Base-by-base conservation (phyloP, 345 rosid genomes). In the Salix viminalis region DNA sequence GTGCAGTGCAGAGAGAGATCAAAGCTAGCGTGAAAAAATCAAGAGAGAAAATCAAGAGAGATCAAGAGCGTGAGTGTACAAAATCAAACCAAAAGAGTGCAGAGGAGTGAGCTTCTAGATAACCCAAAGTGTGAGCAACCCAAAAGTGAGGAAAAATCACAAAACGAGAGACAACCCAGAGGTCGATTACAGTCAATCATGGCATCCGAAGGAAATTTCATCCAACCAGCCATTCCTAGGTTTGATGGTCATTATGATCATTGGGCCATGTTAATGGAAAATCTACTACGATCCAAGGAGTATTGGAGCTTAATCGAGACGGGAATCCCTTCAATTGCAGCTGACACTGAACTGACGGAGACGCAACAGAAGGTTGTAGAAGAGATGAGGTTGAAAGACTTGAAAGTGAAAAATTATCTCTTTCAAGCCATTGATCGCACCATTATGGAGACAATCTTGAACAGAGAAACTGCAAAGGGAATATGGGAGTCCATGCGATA, bases 191-290 rank as follows among this genome's bases (percentile, higher is more conserved):
- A 34, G 36, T 34, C 36, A 34, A 6, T 1, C 36, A 34, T 34
- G 36, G 18, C 18, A 1, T 6, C 54, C 16, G 21, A 48, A 48
- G 54, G 54, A 48, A 48, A 48, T 60, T 72, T 34, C 10, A 13
- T 32, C 10, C 75, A 72, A 28, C 76, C 26, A 6, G n/a, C 39
- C 7, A 64, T 73, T 42, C 60, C 69, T 0, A 19, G 21, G 2
- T 72, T 58, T 0, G 50, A 28, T 62, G 69, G 69, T 37, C 39
- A 73, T 15, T 73, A 73, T 44, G 60, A 73, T 16, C 76, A 73
- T 42, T 73, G 69, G 76, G 37, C 48, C 2, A 19, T 58, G 52
- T 13, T 72, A 10, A 72, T 36, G 52, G 67, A 72, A 19, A 71
- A 71, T 52, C 42, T 71, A 7, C 28, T 37, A 7, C 26, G 46